Conservation (phyloP, 208 protist genomes). For the Trypanosoma melophagium region DNA sequence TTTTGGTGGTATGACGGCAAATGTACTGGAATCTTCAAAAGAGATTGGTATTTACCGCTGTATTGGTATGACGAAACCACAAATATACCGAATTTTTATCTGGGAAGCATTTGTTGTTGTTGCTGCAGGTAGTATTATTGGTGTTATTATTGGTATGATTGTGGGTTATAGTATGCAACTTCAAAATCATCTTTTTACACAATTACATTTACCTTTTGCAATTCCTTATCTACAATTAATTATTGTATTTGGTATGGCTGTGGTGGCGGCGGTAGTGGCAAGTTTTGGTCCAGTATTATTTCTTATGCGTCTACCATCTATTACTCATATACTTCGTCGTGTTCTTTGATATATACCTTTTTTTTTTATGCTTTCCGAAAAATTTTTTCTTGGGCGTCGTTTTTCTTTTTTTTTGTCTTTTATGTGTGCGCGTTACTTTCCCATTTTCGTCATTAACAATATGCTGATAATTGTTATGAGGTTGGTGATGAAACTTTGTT, state of each 20-base stretch:
- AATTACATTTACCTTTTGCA: conserved; percentile 88
- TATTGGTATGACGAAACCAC: conserved; percentile 77
- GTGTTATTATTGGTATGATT: conserved; percentile 85
- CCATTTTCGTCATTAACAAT: neutral
- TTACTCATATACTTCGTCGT: conserved; percentile 71
- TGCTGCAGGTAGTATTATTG: conserved; percentile 84
- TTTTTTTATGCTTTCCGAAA: neutral
- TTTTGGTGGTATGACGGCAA: conserved; percentile 90
- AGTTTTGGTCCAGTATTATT: conserved; percentile 58
- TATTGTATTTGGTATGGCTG: conserved; percentile 45
- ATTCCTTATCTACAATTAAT: conserved; percentile 87
- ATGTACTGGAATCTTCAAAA: conserved; percentile 93
- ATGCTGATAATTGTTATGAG: too few species aligned
- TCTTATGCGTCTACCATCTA: conserved; percentile 51
- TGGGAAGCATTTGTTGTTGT: conserved; percentile 96
- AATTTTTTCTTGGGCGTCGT: conserved; percentile 5
- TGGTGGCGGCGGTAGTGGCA: conserved; percentile 49
- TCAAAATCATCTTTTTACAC: conserved; percentile 89
- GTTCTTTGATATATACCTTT: conserved; percentile 20
- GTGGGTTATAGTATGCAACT: conserved; percentile 91
- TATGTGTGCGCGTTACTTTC: conserved; percentile 3
- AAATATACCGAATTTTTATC: conserved; percentile 91
- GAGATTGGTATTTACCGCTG: conserved; percentile 94
- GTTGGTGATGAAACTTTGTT: too few species aligned
- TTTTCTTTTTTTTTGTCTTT: neutral